Percentiles rank a stretch among this genome's conserved stretches.
Evolutionary conservation across 169 alveolate species (phyloP).

Genomic region (Cryptosporidium meleagridis): DNA sequence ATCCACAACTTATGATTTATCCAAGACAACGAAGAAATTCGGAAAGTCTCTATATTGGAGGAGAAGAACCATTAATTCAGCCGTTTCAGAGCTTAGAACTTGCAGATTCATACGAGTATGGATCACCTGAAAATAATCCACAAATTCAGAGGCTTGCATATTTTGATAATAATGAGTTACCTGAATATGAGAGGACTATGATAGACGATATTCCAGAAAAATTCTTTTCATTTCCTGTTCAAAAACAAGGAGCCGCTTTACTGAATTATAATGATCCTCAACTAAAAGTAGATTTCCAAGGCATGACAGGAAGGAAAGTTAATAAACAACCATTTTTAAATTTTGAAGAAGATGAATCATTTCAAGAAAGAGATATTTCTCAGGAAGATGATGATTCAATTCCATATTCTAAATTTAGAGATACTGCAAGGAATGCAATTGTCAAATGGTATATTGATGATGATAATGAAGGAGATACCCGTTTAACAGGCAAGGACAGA

Average conservation of each 20-base stretch:
- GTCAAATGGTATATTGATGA: conserved; percentile 56
- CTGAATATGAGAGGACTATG: conserved; percentile 25
- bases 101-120: conserved; percentile 6
- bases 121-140: conserved; percentile 12
- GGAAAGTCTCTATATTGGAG: neutral
- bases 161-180: conserved; percentile 23
- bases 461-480: conserved; percentile 14
- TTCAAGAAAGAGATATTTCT: neutral
- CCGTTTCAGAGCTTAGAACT: conserved; percentile 9
- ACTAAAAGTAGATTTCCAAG: conserved; percentile 37
- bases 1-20: neutral
- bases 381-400: neutral
- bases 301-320: conserved; percentile 40
- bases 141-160: conserved; percentile 48
- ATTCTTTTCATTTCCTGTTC: conserved; percentile 7
- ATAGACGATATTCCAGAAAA: neutral
- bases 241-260: neutral
- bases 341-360: conserved; percentile 18
- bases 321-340: conserved; percentile 21
- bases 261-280: neutral
- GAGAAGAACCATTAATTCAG: conserved; percentile 14
- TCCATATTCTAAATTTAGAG: conserved; percentile 42
- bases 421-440: conserved; percentile 46
- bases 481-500: conserved; percentile 58
- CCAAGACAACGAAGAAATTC: neutral